Conservation (phyloP, 495 filamentous ascomycete genomes). For the Melanomma pulvis-pyrius region DNA sequence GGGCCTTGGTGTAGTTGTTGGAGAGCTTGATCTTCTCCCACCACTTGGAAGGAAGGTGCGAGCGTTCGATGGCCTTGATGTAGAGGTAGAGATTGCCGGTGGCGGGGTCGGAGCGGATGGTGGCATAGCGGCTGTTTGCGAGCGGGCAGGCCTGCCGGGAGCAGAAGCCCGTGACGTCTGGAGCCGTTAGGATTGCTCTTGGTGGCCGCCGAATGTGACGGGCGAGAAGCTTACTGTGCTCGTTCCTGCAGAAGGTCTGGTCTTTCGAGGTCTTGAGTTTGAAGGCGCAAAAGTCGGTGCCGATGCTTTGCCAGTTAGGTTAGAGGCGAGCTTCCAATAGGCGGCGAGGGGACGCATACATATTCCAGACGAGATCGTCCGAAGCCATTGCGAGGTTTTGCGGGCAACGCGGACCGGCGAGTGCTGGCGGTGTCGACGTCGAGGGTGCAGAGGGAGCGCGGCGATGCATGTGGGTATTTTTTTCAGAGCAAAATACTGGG, state of each 20-base stretch:
- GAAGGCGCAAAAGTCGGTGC: constrained; percentile 94
- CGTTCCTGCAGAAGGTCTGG: constrained; percentile 85
- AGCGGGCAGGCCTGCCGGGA: constrained; percentile 93
- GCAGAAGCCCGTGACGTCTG: constrained; percentile 84
- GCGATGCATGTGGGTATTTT: neutral
- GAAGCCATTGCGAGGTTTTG: neutral
- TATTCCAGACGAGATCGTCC: constrained; percentile 97
- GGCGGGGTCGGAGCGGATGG: constrained; percentile 78
- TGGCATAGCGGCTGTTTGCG: constrained; percentile 94
- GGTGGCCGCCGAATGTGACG: too few relatives aligned
- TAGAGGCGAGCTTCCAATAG: too few relatives aligned
- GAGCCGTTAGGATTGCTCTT: neutral
- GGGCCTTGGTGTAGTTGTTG: constrained; percentile 83
- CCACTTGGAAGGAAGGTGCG: constrained; percentile 86
- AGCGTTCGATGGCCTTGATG: constrained; percentile 80
- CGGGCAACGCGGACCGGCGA: neutral
- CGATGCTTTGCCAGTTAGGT: too few relatives aligned
- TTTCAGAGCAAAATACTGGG: neutral
- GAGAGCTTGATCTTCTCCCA: constrained; percentile 95
- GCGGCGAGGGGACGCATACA: too few relatives aligned
- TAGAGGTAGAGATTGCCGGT: constrained; percentile 90
- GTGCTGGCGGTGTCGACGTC: neutral
- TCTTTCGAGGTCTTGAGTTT: constrained; percentile 96
- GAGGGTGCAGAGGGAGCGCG: neutral
- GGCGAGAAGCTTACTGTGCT: too few relatives aligned